phyloP scores from a whole-genome alignment of 768 basidiomycete species.

The Imleria badia region DNA sequence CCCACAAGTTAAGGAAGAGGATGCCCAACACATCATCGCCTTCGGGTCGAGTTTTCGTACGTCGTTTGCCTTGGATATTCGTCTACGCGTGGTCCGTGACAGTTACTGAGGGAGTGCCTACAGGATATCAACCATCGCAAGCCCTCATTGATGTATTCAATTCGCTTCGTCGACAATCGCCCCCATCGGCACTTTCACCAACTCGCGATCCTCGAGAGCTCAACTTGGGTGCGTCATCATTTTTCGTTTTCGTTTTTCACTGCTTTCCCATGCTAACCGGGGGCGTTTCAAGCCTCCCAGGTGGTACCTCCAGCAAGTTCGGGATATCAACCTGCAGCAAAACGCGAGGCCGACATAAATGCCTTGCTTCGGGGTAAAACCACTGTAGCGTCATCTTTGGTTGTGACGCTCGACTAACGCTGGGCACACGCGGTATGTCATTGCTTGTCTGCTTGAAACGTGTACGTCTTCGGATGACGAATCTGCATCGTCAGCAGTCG shows the following conservation, averaged over 20 bases:
- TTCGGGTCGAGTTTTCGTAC: not conserved
- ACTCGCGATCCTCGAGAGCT: not conserved
- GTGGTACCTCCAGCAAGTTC: not conserved
- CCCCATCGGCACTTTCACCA: too few species aligned
- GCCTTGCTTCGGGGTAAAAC: not conserved
- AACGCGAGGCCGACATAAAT: slow-evolving; percentile 6
- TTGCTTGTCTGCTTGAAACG: not conserved
- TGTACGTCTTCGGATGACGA: not conserved
- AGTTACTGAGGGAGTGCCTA: not conserved
- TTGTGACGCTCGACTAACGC: not conserved
- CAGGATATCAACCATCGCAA: slow-evolving; percentile 4
- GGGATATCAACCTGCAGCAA: slow-evolving; percentile 9
- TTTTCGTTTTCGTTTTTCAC: not conserved
- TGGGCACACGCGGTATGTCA: not conserved
- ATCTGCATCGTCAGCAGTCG: not conserved
- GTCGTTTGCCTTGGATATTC: not conserved
- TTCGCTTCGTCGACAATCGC: not conserved
- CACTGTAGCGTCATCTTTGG: not conserved
- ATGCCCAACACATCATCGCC: not conserved
- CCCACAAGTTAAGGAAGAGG: not conserved
- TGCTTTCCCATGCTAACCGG: not conserved
- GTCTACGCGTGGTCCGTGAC: not conserved
- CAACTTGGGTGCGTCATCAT: not conserved
- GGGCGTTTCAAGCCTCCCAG: not conserved
- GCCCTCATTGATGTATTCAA: slow-evolving; percentile 8